Conservation (phyloP, 2,329 filamentous ascomycete species). For the Hypoxylon sp. region DNA sequence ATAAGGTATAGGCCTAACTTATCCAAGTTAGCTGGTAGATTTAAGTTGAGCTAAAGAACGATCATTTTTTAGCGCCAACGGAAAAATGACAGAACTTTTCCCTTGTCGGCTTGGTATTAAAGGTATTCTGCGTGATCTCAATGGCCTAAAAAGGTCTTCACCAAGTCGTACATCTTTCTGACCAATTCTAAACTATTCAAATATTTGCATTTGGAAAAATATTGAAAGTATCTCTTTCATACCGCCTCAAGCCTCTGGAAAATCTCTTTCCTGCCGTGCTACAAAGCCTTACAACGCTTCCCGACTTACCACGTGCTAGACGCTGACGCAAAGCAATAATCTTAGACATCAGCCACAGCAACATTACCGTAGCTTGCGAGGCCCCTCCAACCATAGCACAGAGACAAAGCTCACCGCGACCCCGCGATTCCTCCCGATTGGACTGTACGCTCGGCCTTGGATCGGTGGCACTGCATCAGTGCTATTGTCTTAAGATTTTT, state of each 20-base stretch:
- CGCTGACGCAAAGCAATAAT: neutral
- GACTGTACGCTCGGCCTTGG: conserved; percentile 34
- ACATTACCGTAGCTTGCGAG: conserved; percentile 24
- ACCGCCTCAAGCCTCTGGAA: conserved; percentile 1
- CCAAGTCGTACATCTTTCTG: conserved; percentile 1
- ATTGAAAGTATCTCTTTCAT: conserved; percentile 1
- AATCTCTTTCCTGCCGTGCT: conserved; percentile 14
- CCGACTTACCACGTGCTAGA: conserved; percentile 25
- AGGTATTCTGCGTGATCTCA: conserved; percentile 23
- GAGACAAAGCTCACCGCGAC: conserved; percentile 25
- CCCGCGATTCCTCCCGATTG: conserved; percentile 44
- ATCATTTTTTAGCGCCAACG: conserved; percentile 22
- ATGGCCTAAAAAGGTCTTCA: conserved; percentile 10
- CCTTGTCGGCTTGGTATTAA: too few relatives aligned
- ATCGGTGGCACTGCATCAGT: conserved; percentile 37
- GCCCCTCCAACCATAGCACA: conserved; percentile 37
- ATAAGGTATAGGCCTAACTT: conserved; percentile 8
- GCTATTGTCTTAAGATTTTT: conserved; percentile 34
- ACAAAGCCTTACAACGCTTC: conserved; percentile 1
- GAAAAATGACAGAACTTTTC: conserved; percentile 25
- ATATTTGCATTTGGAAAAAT: neutral
- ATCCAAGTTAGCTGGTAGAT: conserved; percentile 12
- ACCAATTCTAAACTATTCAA: conserved; percentile 4
- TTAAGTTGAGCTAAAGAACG: conserved; percentile 24
- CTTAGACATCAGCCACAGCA: conserved; percentile 16